phyloP scores from a whole-genome alignment of 2,329 filamentous ascomycete species.

The Hypoxylon sp. region DNA sequence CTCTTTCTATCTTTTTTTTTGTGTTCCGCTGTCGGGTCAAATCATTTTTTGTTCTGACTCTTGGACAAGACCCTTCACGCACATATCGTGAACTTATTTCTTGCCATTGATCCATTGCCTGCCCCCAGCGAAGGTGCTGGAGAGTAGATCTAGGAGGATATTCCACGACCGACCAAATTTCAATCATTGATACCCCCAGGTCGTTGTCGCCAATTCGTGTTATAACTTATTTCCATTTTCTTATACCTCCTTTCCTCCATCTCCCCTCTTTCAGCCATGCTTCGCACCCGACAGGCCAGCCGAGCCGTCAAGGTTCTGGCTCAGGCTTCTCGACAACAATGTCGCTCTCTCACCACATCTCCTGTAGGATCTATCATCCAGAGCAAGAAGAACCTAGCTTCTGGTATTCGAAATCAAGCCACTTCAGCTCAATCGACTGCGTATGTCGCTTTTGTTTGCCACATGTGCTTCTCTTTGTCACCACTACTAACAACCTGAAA shows the following conservation, averaged over 20 bases:
- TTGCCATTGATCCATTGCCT: conserved; percentile 32
- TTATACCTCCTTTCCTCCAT: conserved; percentile 13
- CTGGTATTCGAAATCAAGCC: conserved; percentile 57
- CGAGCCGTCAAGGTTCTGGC: conserved; percentile 57
- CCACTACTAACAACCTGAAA: neutral
- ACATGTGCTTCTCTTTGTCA: conserved; percentile 9
- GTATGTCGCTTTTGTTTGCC: conserved; percentile 55
- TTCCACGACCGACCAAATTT: conserved; percentile 9
- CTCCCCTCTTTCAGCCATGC: conserved; percentile 52
- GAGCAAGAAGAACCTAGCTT: conserved; percentile 52
- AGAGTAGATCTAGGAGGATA: conserved; percentile 24
- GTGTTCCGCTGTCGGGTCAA: conserved; percentile 35
- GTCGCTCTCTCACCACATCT: conserved; percentile 54
- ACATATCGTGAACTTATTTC: conserved; percentile 17
- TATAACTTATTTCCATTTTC: neutral
- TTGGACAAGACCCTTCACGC: conserved; percentile 11
- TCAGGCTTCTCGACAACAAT: conserved; percentile 48
- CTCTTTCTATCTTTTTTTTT: conserved; percentile 33
- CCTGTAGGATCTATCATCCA: conserved; percentile 49
- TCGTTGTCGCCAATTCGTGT: neutral
- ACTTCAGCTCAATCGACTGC: conserved; percentile 59
- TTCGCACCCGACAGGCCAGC: conserved; percentile 58
- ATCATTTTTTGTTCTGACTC: conserved; percentile 26
- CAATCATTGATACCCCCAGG: conserved; percentile 1
- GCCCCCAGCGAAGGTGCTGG: conserved; percentile 18